phyloP scores from a whole-genome alignment of 2,329 filamentous ascomycete genomes.

The Xylaria sp. region DNA sequence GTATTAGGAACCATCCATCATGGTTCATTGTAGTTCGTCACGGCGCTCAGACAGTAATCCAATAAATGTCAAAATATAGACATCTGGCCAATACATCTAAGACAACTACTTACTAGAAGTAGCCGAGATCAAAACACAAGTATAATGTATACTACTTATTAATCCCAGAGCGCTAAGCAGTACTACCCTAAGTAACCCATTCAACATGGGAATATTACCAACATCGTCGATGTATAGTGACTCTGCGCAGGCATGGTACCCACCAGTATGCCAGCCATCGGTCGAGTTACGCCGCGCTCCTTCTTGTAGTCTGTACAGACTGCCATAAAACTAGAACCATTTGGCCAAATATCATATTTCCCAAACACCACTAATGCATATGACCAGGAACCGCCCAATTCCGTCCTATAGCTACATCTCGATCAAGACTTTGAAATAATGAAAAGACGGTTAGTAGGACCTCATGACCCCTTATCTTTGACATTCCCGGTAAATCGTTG shows the following conservation, averaged over 20 bases:
- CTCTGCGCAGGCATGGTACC: no score
- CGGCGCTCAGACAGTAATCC: neutral
- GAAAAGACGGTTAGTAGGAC: neutral
- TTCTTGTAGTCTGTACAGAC: constrained; percentile 7
- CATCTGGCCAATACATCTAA: neutral
- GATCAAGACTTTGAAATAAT: neutral
- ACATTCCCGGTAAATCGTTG: constrained; percentile 25
- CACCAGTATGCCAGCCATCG: no score
- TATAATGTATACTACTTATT: neutral
- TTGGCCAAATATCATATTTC: constrained; percentile 3
- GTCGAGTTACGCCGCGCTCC: no score
- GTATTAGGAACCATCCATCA: neutral
- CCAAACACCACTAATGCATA: constrained; percentile 32
- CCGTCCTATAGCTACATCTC: constrained; percentile 23
- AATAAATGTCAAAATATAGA: neutral
- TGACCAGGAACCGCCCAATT: constrained; percentile 12
- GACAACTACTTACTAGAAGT: neutral
- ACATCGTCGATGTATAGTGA: no score
- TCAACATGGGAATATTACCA: no score
- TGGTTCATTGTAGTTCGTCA: neutral
- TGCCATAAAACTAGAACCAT: constrained; percentile 3
- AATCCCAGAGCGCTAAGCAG: no score
- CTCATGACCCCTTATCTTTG: constrained; percentile 20
- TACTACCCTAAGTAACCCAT: no score
- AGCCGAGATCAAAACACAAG: neutral